Evolutionary conservation across 345 rosid species (phyloP), one percentile per base, ranked within the genome.

Genomic region (Linum tenue): DNA sequence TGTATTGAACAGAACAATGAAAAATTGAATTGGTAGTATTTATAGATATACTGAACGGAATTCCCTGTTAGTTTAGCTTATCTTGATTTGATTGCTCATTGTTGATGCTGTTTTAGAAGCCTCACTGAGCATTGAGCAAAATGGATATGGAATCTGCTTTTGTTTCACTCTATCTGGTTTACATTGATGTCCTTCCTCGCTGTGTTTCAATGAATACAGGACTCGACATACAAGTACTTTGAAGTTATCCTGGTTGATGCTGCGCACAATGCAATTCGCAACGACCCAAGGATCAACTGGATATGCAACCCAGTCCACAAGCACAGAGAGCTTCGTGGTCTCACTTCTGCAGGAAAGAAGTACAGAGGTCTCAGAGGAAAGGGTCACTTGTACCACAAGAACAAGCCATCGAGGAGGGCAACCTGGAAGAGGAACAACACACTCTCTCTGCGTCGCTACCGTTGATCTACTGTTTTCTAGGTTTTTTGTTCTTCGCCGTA

Each of bases 341-440:
- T 90, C 22, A 94, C 99, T 0, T 88, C 99, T 3, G 97, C 92
- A n/a, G 97, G 97, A 64, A 94, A 88, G 92, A 83, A 90, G 67
- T 82, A 88, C 88, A 83, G 96, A 67, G 99, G 99, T 60, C 82
- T 94, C 0, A 90, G 88, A 0, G 99, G 99, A 69, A 94, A 77
- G 75, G 99, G 99, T 9, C 99, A 90, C 80, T 62, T 43, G 64
- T 73, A 88, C 86, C 97, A 88, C 86, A 94, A 90, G 85, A 80
- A 81, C 8, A 86, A 97, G 1, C 97, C 97, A 0, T 92, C 98
- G 39, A 88, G 97, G 76, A 83, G 97, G 66, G 95, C 97, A n/a
- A 94, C 90, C 69, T 94, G 99, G 99, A 94, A 94, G 89, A 85
- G 90, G 14, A 88, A 88, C 86, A 88, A 94, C 74, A 80, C 88